Evolutionary conservation across 2,329 filamentous ascomycete species (phyloP).

Genomic region (Fusarium musae): DNA sequence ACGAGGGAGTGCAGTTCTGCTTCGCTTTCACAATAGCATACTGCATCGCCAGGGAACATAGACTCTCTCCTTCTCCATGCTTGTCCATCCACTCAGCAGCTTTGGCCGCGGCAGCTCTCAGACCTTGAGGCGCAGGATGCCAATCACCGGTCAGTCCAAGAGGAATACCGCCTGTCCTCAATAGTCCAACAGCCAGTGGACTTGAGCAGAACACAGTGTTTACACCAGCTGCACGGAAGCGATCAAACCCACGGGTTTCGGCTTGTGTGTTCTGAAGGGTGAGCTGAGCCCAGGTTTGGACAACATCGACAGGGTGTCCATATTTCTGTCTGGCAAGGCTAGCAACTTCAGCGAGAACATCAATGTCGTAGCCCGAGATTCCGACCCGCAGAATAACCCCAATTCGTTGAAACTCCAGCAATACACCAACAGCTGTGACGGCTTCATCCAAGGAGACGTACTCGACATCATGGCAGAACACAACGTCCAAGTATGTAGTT

Average conservation of each 20-base stretch:
- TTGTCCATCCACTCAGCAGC: slow-evolving; percentile 1
- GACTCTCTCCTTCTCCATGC: background rate
- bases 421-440: background rate
- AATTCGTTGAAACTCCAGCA: background rate
- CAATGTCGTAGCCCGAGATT: slow-evolving; percentile 8
- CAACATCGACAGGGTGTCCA: background rate
- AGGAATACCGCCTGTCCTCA: background rate
- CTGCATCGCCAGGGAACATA: background rate
- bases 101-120: background rate
- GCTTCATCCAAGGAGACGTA: background rate
- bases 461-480: slow-evolving; percentile 13
- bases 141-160: background rate
- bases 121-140: background rate
- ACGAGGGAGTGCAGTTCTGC: background rate
- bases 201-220: background rate
- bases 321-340: background rate
- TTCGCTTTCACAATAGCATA: background rate
- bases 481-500: background rate
- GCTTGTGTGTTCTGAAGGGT: slow-evolving; percentile 10
- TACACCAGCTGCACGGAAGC: background rate
- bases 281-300: slow-evolving; percentile 9
- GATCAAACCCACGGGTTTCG: background rate
- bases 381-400: background rate
- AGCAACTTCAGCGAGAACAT: background rate
- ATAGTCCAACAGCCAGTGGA: background rate